Evolutionary conservation across 2,329 filamentous ascomycete species (phyloP), one percentile per base, ranked within the genome.

Genomic region (Ophiostoma sp.): DNA sequence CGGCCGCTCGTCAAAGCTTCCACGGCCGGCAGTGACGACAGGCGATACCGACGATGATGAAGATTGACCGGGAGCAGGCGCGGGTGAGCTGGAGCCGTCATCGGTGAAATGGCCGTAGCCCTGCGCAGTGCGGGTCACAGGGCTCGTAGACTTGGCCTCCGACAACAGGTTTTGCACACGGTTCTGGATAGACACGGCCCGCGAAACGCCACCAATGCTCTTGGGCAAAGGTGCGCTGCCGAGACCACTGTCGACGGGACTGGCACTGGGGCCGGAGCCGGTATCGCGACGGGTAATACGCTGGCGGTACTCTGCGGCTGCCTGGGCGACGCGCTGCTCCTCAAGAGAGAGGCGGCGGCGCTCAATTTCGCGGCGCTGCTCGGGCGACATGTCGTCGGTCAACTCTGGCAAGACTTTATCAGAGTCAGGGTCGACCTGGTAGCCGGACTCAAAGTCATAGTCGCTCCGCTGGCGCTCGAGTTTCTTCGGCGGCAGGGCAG

Each of bases 281-380:
- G 81, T 79, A n/a, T 84, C 86, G 69, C 86, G 83, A 68, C 87
- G 85, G 0, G 90, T 87, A 54, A 97, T 81, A 31, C 90, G 88
- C 75, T 89, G 88, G 44, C 91, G 88, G 78, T 98, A 97, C 79
- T 96, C 94, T 1, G 92, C 93, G 23, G 93, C 93, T 0, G 94
- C 95, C 27, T 90, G 90, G 66, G 92, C 93, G 1, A 99, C 95
- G 3, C 95, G 87, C 76, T 89, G 90, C 79, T 99, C 95, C 80
- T 99, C 95, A 76, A 95, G 89, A 23, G 89, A 90, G 1, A 97
- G 84, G 70, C 89, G 87, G 69, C 89, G 84, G 27, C 94, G 89
- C 79, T 99, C 95, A 20, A 96, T 83, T 77, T 99, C 95, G 41
- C 95, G 90, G 67, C 92, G 89, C 83, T 95, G 91, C 78, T 98